A percentile compares a stretch with the other conserved stretches of the same genome.
phyloP scores from a whole-genome alignment of 352 stramenopile genomes.

The Globisporangium iwayamae region DNA sequence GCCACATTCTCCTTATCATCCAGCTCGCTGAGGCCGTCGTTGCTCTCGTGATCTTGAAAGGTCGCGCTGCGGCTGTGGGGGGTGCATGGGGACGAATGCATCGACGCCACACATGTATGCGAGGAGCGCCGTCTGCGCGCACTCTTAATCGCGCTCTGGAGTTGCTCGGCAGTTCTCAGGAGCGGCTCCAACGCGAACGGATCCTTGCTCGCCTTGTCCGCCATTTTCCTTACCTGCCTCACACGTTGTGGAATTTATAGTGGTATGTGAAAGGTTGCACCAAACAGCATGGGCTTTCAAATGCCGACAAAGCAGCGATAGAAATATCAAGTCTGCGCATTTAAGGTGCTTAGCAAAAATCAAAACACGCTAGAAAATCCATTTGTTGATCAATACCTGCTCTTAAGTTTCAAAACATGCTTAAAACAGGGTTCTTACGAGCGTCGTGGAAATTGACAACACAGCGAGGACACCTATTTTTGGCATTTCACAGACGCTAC shows the following conservation, averaged over 20 bases:
- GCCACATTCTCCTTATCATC: conserved; percentile 4
- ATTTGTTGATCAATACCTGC: not conserved
- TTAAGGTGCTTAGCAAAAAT: too few relatives aligned
- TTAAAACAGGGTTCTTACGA: not conserved
- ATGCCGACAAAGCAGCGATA: not conserved
- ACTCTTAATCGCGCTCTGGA: conserved; percentile 49
- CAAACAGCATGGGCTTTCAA: not conserved
- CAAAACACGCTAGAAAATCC: not conserved
- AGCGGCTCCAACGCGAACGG: conserved; percentile 26
- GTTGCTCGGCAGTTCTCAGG: conserved; percentile 45
- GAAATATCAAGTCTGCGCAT: not conserved
- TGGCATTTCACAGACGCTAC: not conserved
- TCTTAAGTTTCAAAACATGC: not conserved
- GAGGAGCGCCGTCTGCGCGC: conserved; percentile 22
- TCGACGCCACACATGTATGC: not conserved
- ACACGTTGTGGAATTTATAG: too few relatives aligned
- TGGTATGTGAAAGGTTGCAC: conserved; percentile 5
- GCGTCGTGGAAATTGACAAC: too few relatives aligned
- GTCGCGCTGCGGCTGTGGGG: not conserved
- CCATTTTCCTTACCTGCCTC: not conserved
- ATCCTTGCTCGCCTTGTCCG: conserved; percentile 9
- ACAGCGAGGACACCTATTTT: not conserved
- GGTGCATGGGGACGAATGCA: not conserved
- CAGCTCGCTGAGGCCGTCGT: not conserved
- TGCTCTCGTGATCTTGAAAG: conserved; percentile 4